Conservation (phyloP, 2,329 filamentous ascomycete genomes). For the Xylariaceae sp. region DNA sequence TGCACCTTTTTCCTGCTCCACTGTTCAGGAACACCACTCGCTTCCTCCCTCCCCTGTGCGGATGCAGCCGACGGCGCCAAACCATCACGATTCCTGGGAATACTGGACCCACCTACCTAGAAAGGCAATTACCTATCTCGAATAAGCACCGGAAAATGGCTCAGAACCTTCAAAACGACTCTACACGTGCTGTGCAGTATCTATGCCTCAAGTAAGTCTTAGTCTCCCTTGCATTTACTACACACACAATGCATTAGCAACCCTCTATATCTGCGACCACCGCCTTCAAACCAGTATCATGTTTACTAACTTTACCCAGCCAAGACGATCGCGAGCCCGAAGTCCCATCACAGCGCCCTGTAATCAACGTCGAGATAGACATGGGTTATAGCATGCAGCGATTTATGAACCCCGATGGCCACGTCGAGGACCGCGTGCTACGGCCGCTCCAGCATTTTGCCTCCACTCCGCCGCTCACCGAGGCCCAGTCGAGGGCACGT, state of each 20-base stretch:
- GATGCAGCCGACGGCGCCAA: conserved; percentile 26
- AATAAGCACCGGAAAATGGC: conserved; percentile 28
- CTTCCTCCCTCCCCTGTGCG: conserved; percentile 12
- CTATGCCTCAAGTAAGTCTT: conserved; percentile 36
- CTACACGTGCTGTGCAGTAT: conserved; percentile 37
- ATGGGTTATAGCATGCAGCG: conserved; percentile 38
- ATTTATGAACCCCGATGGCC: conserved; percentile 37
- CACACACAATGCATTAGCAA: background rate
- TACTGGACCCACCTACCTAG: conserved; percentile 20
- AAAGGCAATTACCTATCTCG: conserved; percentile 25
- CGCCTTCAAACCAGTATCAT: background rate
- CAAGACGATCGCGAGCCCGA: conserved; percentile 27
- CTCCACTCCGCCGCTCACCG: conserved; percentile 33
- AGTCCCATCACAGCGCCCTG: conserved; percentile 25
- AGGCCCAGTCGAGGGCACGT: conserved; percentile 37
- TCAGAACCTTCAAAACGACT: conserved; percentile 32
- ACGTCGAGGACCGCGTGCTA: conserved; percentile 35
- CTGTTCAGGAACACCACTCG: conserved; percentile 18
- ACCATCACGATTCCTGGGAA: background rate
- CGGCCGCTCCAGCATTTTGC: conserved; percentile 31
- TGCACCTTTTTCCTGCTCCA: too few species aligned
- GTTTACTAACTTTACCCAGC: conserved; percentile 8
- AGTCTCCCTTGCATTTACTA: conserved; percentile 3
- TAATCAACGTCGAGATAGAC: conserved; percentile 36
- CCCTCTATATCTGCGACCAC: background rate